Percentiles rank a stretch among this genome's conserved stretches.
These are phyloP conservation scores for Colletotrichum musae DNA, from an alignment of 2,329 filamentous ascomycete species.

Conservation along the genomic window DNA sequence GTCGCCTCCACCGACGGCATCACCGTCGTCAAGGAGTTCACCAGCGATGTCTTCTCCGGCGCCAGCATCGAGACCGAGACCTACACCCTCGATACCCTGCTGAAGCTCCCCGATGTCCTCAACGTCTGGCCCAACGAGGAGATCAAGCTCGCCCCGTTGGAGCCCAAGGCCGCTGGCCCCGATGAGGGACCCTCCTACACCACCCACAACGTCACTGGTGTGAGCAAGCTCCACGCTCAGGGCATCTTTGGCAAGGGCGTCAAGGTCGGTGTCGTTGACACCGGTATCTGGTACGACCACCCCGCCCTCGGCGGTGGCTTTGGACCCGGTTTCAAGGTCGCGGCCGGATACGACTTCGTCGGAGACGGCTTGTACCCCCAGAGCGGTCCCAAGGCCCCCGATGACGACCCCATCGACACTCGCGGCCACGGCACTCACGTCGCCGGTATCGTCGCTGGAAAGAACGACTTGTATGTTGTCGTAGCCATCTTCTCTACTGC, in stretches of 20 bases:
- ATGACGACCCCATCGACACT: slow-evolving; percentile 48
- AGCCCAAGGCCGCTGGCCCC: slow-evolving; percentile 29
- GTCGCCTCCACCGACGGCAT: slow-evolving; percentile 41
- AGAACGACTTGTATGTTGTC: slow-evolving; percentile 38
- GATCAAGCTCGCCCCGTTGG: slow-evolving; percentile 41
- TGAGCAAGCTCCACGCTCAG: slow-evolving; percentile 54
- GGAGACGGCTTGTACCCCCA: slow-evolving; percentile 43
- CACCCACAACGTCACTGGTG: slow-evolving; percentile 55
- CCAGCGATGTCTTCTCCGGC: slow-evolving; percentile 48
- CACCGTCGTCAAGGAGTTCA: slow-evolving; percentile 46
- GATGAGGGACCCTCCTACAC: slow-evolving; percentile 46
- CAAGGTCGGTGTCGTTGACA: slow-evolving; percentile 58
- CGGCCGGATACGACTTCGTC: slow-evolving; percentile 46
- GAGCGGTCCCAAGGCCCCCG: slow-evolving; percentile 45
- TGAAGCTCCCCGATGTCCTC: slow-evolving; percentile 47
- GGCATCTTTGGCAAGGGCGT: slow-evolving; percentile 56
- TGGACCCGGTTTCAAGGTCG: slow-evolving; percentile 43
- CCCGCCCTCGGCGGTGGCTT: slow-evolving; percentile 45
- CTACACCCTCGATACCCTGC: slow-evolving; percentile 52
- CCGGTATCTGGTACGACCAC: slow-evolving; percentile 58
- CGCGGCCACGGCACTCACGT: slow-evolving; percentile 50
- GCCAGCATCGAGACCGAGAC: slow-evolving; percentile 48
- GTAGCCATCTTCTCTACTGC: background rate
- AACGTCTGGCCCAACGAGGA: slow-evolving; percentile 53
- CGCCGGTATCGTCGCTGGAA: slow-evolving; percentile 50